phyloP scores from a whole-genome alignment of 2,329 filamentous ascomycete species.

The Cordyceps fumosorosea region DNA sequence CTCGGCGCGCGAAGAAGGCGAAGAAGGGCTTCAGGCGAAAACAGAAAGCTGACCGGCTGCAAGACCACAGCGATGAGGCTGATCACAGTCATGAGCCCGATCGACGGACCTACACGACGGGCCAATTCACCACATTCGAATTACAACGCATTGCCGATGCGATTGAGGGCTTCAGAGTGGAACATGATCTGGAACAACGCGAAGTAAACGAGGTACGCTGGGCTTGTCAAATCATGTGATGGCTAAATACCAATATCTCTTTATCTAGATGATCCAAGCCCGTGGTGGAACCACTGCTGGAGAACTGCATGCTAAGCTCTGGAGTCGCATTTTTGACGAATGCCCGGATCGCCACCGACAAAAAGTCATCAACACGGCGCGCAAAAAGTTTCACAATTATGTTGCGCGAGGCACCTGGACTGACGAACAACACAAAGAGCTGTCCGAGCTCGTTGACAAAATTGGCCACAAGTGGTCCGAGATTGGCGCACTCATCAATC shows the following conservation, averaged over 20 bases:
- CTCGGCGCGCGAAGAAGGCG: conserved; percentile 6
- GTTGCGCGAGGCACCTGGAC: conserved; percentile 44
- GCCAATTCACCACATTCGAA: conserved; percentile 39
- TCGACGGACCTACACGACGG: conserved; percentile 25
- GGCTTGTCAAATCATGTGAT: conserved; percentile 22
- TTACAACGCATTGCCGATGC: conserved; percentile 33
- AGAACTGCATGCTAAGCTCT: conserved; percentile 37
- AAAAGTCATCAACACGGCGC: background rate
- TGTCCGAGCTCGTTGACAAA: conserved; percentile 30
- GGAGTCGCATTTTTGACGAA: conserved; percentile 40
- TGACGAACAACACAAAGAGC: conserved; percentile 29
- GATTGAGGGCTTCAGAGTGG: conserved; percentile 38
- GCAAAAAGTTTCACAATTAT: conserved; percentile 55
- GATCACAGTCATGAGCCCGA: background rate
- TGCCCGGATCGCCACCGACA: conserved; percentile 43
- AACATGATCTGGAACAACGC: conserved; percentile 35
- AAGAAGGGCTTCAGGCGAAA: conserved; percentile 6
- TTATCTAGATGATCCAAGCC: conserved; percentile 30
- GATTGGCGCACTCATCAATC: conserved; percentile 32
- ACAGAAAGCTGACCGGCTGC: conserved; percentile 13
- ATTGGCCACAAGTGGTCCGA: background rate
- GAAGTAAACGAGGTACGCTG: conserved; percentile 40
- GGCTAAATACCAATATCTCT: conserved; percentile 8
- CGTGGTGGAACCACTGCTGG: conserved; percentile 30
- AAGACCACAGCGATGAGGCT: conserved; percentile 19